Evolutionary conservation across 371 early-diverging fungal species (phyloP).

Genomic region (Zychaea mexicana): DNA sequence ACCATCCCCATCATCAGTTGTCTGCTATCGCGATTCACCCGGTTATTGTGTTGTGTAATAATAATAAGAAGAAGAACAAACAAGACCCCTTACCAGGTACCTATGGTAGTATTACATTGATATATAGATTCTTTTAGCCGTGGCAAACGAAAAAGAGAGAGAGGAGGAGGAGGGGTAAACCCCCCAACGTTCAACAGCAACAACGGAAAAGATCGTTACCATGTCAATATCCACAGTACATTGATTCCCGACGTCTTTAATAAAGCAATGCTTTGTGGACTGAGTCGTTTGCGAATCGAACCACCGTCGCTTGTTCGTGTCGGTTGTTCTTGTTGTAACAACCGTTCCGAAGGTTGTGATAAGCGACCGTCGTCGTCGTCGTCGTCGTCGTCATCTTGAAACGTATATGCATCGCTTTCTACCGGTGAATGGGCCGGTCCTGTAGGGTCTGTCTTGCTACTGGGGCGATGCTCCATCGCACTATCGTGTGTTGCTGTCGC

Average conservation of each 20-base stretch:
- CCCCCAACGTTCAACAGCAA: no score
- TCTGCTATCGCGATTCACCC: no score
- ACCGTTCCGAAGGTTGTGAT: conserved; percentile 23
- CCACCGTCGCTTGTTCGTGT: no score
- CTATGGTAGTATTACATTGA: conserved; percentile 9
- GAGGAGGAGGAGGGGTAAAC: background rate
- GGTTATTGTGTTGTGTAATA: background rate
- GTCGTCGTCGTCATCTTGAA: conserved; percentile 26
- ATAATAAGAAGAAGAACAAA: background rate
- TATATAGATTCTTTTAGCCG: background rate
- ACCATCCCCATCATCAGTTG: no score
- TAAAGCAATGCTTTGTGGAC: conserved; percentile 23
- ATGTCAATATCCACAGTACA: conserved; percentile 47
- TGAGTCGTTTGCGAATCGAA: background rate
- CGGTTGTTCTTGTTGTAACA: no score
- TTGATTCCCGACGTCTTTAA: conserved; percentile 39
- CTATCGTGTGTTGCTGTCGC: background rate
- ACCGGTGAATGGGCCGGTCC: background rate
- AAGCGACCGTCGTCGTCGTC: conserved; percentile 27
- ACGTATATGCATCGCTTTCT: conserved; percentile 8
- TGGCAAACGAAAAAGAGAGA: background rate
- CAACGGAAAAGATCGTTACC: conserved; percentile 31
- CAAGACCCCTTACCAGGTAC: conserved; percentile 31
- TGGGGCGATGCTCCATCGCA: background rate
- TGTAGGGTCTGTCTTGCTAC: background rate